phyloP scores from a whole-genome alignment of 2,329 filamentous ascomycete genomes.

The Graphilbum sp. region DNA sequence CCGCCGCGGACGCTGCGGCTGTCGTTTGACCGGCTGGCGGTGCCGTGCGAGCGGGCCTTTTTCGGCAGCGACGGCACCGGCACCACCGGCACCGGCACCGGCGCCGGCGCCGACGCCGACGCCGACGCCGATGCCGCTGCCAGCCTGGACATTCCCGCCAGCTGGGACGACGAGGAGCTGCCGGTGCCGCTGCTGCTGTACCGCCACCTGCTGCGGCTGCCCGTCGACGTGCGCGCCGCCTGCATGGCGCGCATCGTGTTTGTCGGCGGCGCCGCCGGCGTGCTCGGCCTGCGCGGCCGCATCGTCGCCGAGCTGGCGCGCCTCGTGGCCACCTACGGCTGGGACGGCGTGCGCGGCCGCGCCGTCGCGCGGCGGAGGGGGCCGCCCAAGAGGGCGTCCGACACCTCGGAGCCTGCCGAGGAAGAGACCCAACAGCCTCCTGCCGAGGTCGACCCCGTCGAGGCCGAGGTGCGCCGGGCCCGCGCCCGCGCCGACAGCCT shows the following conservation, averaged over 20 bases:
- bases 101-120: neutral
- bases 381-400: too few species aligned
- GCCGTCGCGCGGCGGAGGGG: slow-evolving; percentile 36
- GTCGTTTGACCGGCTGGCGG: slow-evolving; percentile 52
- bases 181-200: slow-evolving; percentile 66
- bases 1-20: slow-evolving; percentile 43
- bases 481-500: slow-evolving; percentile 13
- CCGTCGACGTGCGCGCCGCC: slow-evolving; percentile 63
- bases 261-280: slow-evolving; percentile 61
- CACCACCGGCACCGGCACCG: too few species aligned
- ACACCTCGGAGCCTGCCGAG: slow-evolving; percentile 22
- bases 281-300: slow-evolving; percentile 64
- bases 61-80: slow-evolving; percentile 30
- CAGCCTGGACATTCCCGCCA: slow-evolving; percentile 25
- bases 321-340: slow-evolving; percentile 53
- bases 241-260: slow-evolving; percentile 87
- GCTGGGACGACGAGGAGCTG: slow-evolving; percentile 76
- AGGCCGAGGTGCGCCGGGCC: slow-evolving; percentile 33
- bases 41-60: slow-evolving; percentile 60
- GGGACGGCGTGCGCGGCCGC: slow-evolving; percentile 61
- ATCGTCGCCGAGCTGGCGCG: slow-evolving; percentile 58
- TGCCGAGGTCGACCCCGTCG: slow-evolving; percentile 41
- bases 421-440: too few species aligned
- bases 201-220: slow-evolving; percentile 55
- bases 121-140: neutral